Percentiles rank a stretch among this genome's conserved stretches.
Conservation (phyloP, 805 yeast genomes). For the Naumovozyma baii region DNA sequence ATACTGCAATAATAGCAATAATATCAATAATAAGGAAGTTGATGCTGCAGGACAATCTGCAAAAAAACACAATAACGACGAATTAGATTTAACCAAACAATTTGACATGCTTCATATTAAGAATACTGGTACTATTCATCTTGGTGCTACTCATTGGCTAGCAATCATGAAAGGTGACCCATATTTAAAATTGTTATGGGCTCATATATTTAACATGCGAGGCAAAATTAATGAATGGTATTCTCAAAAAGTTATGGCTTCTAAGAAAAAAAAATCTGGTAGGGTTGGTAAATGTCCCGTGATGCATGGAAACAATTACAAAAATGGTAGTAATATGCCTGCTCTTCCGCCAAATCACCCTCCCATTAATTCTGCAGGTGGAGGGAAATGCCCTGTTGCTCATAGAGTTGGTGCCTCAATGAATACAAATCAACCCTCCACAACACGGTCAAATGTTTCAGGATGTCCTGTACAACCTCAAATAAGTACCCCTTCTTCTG, state of each 20-base stretch:
- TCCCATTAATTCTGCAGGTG: background rate
- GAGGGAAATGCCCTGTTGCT: slow-evolving; percentile 14
- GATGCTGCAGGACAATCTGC: background rate
- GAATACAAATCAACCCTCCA: background rate
- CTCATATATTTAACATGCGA: slow-evolving; percentile 36
- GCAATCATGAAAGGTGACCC: slow-evolving; percentile 52
- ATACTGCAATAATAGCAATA: background rate
- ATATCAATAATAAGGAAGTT: background rate
- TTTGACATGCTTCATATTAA: slow-evolving; percentile 38
- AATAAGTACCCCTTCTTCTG: too few species aligned
- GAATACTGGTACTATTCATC: slow-evolving; percentile 34
- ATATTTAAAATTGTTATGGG: slow-evolving; percentile 46
- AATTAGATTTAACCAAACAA: slow-evolving; percentile 33
- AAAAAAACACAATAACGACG: slow-evolving; percentile 24
- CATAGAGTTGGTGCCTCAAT: slow-evolving; percentile 4
- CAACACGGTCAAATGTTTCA: background rate
- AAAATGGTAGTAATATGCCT: background rate
- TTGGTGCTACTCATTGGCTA: slow-evolving; percentile 50
- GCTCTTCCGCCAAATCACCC: slow-evolving; percentile 1
- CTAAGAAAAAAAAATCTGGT: slow-evolving; percentile 2
- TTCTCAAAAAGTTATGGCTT: slow-evolving; percentile 12
- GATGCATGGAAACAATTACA: slow-evolving; percentile 5
- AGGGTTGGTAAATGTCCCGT: slow-evolving; percentile 21
- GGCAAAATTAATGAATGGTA: slow-evolving; percentile 31
- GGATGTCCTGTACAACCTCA: background rate